A percentile compares a stretch with the other conserved stretches of the same genome.
Evolutionary conservation across 2,329 filamentous ascomycete species (phyloP).

Genomic region (Trichoderma simmonsii): DNA sequence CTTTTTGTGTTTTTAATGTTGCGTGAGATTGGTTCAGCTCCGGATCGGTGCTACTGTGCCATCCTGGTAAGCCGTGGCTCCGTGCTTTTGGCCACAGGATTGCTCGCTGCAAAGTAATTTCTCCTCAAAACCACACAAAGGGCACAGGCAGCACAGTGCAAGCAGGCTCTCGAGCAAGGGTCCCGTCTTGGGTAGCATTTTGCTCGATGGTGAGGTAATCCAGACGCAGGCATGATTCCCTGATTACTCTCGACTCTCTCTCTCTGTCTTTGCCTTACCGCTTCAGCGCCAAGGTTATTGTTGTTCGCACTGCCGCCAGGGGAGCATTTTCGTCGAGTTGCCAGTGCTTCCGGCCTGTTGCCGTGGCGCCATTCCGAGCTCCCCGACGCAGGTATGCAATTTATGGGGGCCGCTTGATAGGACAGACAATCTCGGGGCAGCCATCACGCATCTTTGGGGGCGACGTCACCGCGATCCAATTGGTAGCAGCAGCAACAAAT

Average conservation of each 20-base stretch:
- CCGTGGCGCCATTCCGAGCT: not conserved
- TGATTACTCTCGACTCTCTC: not conserved
- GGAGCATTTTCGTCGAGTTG: not conserved
- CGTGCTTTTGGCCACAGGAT: not conserved
- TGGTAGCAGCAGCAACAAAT: not conserved
- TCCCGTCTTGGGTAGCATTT: not conserved
- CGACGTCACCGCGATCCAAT: not conserved
- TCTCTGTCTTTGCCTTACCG: not conserved
- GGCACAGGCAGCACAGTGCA: not conserved
- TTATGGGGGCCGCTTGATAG: not conserved
- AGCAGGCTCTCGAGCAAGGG: not conserved
- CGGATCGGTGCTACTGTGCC: constrained; percentile 1
- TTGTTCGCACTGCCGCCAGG: not conserved
- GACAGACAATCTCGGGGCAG: not conserved
- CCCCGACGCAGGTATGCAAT: constrained; percentile 4
- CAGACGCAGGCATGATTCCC: not conserved
- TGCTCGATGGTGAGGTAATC: constrained; percentile 1
- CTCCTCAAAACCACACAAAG: not conserved
- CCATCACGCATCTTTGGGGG: not conserved
- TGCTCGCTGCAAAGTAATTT: not conserved
- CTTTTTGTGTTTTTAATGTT: not conserved
- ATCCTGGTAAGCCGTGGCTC: not conserved
- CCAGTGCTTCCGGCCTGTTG: not conserved
- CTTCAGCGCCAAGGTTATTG: not conserved
- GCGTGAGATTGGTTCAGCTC: not conserved